A percentile compares a stretch with the other conserved stretches of the same genome.
These are phyloP conservation scores for Chrysosporium queenslandicum DNA, from an alignment of 2,329 filamentous ascomycete species.

Conservation along the genomic window DNA sequence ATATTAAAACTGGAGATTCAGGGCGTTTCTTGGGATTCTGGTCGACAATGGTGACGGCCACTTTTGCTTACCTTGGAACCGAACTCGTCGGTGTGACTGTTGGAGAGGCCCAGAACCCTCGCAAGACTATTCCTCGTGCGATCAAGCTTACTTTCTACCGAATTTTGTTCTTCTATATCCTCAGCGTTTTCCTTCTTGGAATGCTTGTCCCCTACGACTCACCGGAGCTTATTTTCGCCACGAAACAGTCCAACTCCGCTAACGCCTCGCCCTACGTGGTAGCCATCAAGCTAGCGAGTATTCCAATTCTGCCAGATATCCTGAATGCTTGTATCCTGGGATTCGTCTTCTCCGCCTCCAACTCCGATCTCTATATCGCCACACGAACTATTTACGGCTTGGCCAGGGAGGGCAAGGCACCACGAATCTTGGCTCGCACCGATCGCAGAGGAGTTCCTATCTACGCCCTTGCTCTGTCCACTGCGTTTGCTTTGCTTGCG, in stretches of 20 bases:
- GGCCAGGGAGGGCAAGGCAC: slow-evolving; percentile 61
- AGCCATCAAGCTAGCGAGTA: slow-evolving; percentile 57
- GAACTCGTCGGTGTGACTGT: slow-evolving; percentile 48
- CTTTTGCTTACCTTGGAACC: slow-evolving; percentile 30
- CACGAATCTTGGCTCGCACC: slow-evolving; percentile 59
- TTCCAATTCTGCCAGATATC: slow-evolving; percentile 57
- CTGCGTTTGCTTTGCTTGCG: slow-evolving; percentile 35
- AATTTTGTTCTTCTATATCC: slow-evolving; percentile 49
- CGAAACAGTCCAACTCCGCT: slow-evolving; percentile 52
- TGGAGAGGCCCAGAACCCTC: slow-evolving; percentile 46
- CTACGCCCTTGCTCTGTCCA: slow-evolving; percentile 33
- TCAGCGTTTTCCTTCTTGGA: slow-evolving; percentile 48
- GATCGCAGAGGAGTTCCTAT: slow-evolving; percentile 46
- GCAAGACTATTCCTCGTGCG: slow-evolving; percentile 46
- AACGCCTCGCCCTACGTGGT: slow-evolving; percentile 58
- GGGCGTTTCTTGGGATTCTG: slow-evolving; percentile 56
- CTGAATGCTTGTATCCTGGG: slow-evolving; percentile 69
- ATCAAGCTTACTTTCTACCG: slow-evolving; percentile 46
- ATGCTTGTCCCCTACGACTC: slow-evolving; percentile 57
- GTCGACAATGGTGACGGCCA: slow-evolving; percentile 42
- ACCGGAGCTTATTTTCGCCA: slow-evolving; percentile 42
- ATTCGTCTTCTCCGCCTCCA: slow-evolving; percentile 59
- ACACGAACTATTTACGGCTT: slow-evolving; percentile 72
- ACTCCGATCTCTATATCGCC: slow-evolving; percentile 52
- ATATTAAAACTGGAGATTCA: slow-evolving; percentile 35